These are phyloP conservation scores for Flaveria bidentis DNA, from an alignment of 129 eudicot genomes.

Conservation along the genomic window DNA sequence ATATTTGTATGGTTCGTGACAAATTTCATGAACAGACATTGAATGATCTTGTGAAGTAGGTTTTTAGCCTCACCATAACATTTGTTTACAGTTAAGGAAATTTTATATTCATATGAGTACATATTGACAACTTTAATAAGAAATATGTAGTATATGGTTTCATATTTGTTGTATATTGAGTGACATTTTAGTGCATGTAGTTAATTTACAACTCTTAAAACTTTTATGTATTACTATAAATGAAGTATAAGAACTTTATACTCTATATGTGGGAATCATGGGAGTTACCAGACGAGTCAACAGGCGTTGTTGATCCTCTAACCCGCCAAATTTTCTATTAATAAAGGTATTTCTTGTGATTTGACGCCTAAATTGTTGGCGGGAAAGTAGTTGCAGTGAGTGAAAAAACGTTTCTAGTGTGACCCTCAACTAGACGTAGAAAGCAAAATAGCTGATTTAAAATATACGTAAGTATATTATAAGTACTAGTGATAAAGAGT, in stretches of 20 bases:
- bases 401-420: not conserved
- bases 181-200: not conserved
- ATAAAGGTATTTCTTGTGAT: not conserved
- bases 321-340: not conserved
- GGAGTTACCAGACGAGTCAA: not conserved
- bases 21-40: not conserved
- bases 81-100: not conserved
- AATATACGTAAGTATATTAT: not conserved
- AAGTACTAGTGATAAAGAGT: constrained; percentile 1
- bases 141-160: not conserved
- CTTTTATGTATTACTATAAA: not conserved
- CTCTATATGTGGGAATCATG: not conserved
- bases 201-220: not conserved
- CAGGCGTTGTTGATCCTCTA: not conserved
- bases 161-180: not conserved
- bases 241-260: not conserved
- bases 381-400: not conserved
- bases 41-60: not conserved
- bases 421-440: not conserved
- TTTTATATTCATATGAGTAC: not conserved
- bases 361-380: not conserved
- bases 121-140: not conserved
- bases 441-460: not conserved
- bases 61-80: not conserved
- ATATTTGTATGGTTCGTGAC: not conserved